phyloP scores from a whole-genome alignment of 306 rosid genomes.

The Dryas alaskensis region DNA sequence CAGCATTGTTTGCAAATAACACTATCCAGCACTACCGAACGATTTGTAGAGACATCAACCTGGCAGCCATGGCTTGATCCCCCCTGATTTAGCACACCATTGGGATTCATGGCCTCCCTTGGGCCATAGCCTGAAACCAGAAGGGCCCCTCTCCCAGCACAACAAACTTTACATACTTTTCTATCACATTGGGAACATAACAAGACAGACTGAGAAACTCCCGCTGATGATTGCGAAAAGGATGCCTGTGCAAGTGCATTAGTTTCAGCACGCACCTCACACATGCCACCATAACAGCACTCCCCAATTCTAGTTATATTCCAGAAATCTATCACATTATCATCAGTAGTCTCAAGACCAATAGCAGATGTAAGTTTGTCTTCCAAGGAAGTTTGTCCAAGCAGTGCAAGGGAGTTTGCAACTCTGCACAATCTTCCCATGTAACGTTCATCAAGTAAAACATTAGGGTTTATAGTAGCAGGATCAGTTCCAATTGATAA shows the following conservation, averaged over 20 bases:
- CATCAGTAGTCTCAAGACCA: constrained; percentile 69
- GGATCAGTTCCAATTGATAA: constrained; percentile 84
- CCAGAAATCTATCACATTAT: constrained; percentile 82
- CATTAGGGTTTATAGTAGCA: constrained; percentile 79
- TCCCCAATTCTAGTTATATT: constrained; percentile 71
- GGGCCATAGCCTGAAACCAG: constrained; percentile 60
- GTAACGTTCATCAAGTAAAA: constrained; percentile 64
- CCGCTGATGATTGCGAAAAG: constrained; percentile 35
- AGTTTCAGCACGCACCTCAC: constrained; percentile 82
- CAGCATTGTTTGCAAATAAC: constrained; percentile 80
- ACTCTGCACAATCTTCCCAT: constrained; percentile 71
- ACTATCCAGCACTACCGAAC: constrained; percentile 59
- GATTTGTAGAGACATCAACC: constrained; percentile 61
- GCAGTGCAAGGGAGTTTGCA: constrained; percentile 77
- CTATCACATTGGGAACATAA: constrained; percentile 84
- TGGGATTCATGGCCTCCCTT: constrained; percentile 54
- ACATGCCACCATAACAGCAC: constrained; percentile 64
- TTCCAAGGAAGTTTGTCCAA: constrained; percentile 84
- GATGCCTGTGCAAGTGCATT: constrained; percentile 35
- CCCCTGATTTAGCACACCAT: constrained; percentile 58
- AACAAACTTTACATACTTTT: constrained; percentile 87
- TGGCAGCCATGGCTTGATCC: constrained; percentile 56
- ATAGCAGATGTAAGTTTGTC: constrained; percentile 78
- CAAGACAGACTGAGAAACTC: constrained; percentile 44
- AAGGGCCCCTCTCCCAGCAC: constrained; percentile 95